Percentiles rank a stretch among this genome's conserved stretches.
phyloP scores from a whole-genome alignment of 225 moss, liverwort and hornwort genomes.

The Marchantia polymorpha region DNA sequence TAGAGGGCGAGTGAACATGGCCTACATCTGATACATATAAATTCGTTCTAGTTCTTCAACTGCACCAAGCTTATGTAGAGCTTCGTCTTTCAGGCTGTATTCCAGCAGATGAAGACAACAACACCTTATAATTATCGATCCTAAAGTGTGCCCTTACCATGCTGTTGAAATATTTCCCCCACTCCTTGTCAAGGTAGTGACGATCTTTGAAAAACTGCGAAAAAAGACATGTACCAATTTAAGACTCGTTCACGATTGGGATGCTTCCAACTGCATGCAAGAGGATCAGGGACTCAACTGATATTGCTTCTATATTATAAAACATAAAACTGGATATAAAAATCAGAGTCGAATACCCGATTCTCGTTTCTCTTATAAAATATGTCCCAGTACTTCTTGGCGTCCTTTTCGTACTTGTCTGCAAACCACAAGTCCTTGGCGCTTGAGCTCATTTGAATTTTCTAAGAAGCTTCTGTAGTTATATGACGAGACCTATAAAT shows the following conservation, averaged over 20 bases:
- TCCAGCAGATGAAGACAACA: background rate
- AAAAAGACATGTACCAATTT: background rate
- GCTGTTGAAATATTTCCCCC: conserved; percentile 80
- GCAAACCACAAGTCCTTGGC: conserved; percentile 16
- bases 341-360: conserved; percentile 46
- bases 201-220: conserved; percentile 98
- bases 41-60: background rate
- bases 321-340: background rate
- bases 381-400: conserved; percentile 88
- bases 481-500: background rate
- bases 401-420: conserved; percentile 66
- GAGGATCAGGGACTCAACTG: background rate
- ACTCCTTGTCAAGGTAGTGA: conserved; percentile 98
- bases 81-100: background rate
- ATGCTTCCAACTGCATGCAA: background rate
- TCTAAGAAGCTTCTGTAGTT: background rate
- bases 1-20: background rate
- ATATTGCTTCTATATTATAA: background rate
- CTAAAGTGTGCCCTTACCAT: conserved; percentile 56
- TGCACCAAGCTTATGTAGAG: background rate
- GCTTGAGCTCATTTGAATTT: background rate
- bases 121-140: background rate
- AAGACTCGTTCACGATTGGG: background rate
- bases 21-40: background rate
- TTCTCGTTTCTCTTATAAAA: conserved; percentile 97